Conservation (phyloP, 2,329 filamentous ascomycete species). For the Cladosporium sphaerospermum region DNA sequence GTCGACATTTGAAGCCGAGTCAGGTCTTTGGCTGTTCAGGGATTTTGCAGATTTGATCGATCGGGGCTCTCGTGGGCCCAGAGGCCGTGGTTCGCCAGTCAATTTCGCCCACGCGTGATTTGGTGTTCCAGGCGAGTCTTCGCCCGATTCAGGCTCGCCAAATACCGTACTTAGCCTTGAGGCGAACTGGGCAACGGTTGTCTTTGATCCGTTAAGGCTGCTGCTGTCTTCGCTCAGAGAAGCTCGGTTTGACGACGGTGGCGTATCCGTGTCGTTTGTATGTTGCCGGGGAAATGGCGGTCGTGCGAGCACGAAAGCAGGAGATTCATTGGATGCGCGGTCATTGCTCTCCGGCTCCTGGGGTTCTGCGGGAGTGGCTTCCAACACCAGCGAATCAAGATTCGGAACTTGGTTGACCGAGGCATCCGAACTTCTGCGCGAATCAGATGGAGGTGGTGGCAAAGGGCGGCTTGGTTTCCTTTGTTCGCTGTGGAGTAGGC, state of each 20-base stretch:
- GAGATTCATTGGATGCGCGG: neutral
- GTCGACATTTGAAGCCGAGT: conserved; percentile 17
- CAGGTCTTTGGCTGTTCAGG: neutral
- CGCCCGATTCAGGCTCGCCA: conserved; percentile 17
- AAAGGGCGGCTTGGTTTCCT: conserved; percentile 4
- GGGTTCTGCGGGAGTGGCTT: neutral
- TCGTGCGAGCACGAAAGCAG: neutral
- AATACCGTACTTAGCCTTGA: conserved; percentile 25
- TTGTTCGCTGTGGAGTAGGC: conserved; percentile 4
- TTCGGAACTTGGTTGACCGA: neutral
- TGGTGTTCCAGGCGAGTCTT: conserved; percentile 14
- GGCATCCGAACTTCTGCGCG: neutral
- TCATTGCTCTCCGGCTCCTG: neutral
- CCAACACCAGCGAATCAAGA: neutral
- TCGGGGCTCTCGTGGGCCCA: neutral
- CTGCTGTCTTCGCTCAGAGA: conserved; percentile 13
- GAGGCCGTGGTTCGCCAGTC: conserved; percentile 14
- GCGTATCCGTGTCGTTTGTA: neutral
- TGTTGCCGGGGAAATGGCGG: neutral
- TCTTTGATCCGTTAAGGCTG: conserved; percentile 18
- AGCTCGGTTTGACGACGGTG: too few relatives aligned
- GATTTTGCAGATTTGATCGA: conserved; percentile 1
- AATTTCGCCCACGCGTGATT: conserved; percentile 23
- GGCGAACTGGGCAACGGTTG: conserved; percentile 17
- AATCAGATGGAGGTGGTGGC: conserved; percentile 1